Conservation (phyloP, 2,329 filamentous ascomycete genomes). For the Geosmithia flava region DNA sequence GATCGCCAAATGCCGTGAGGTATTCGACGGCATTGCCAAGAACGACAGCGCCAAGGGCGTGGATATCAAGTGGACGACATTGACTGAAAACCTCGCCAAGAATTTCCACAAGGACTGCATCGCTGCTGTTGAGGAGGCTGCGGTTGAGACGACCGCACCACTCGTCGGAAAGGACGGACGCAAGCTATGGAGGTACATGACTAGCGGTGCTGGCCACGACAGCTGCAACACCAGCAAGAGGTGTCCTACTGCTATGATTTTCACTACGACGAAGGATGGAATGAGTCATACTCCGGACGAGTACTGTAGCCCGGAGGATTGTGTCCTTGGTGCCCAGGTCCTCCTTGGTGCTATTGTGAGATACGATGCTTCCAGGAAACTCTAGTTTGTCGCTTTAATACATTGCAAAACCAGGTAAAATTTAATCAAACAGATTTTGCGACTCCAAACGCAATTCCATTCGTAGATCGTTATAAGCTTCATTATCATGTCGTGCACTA, state of each 20-base stretch:
- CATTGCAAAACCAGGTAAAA: background rate
- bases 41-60: constrained; percentile 37
- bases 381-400: background rate
- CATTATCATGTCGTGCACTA: no score
- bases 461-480: no score
- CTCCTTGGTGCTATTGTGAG: constrained; percentile 10
- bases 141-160: constrained; percentile 18
- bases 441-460: no score
- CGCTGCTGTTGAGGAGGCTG: constrained; percentile 40
- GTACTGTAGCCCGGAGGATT: constrained; percentile 15
- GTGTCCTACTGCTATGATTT: constrained; percentile 19
- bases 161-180: constrained; percentile 9
- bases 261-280: constrained; percentile 16
- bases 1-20: constrained; percentile 25
- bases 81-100: constrained; percentile 43
- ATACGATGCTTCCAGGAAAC: constrained; percentile 4
- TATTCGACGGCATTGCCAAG: constrained; percentile 37
- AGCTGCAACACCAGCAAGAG: constrained; percentile 16
- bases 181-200: constrained; percentile 9
- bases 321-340: constrained; percentile 13
- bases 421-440: no score
- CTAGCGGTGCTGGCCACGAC: constrained; percentile 20
- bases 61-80: constrained; percentile 41
- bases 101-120: constrained; percentile 53
- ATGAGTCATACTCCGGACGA: constrained; percentile 16